Base-by-base conservation (phyloP, 768 basidiomycete genomes). In the Tulasnella sp. region DNA sequence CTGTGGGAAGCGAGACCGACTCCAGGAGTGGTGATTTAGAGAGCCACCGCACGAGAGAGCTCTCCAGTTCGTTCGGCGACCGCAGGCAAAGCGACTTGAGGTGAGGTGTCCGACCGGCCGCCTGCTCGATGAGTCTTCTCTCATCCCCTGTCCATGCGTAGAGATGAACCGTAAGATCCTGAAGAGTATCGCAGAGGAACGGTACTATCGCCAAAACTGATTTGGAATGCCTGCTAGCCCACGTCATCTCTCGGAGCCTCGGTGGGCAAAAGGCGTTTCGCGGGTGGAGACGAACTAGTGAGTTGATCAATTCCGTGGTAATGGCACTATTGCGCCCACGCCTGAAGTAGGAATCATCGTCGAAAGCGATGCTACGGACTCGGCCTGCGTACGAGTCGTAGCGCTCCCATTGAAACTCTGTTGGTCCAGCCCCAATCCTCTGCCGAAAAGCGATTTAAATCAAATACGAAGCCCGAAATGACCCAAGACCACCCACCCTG, bases 301-400 rank as follows among this genome's bases (percentile, higher is more conserved):
- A 9, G 44, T 34, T 42, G 72, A 72, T 37, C 34, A 72, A 20
- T 37, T 24, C 72, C 6, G 72, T n/a, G 18, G 34, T 72, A 6
- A 72, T 72, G 9, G n/a, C 72, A 6, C 1, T 20, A 20, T 31
- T 72, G n/a, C 14, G n/a, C 6, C 24, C 1, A 3, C 16, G 6
- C 41, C 34, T 14, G 41, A 14, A 16, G 12, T 16, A 16, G 72
- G 48, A 50, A 50, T 22, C 16, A 50, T 72, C 72, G 41, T 22
- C 2, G 20, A 37, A 72, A 22, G 12, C 3, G 34, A 72, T 2
- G 6, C 16, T 37, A 37, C 72, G 72, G n/a, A 72, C 72, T 12
- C 72, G 72, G 34, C n/a, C 41, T 34, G 72, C 72, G n/a, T 72
- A 72, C n/a, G 18, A 5, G 72, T 42, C 72, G n/a, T 72, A 37